Conservation (phyloP, 2,329 filamentous ascomycete species). For the Thermochaetoides dissita region DNA sequence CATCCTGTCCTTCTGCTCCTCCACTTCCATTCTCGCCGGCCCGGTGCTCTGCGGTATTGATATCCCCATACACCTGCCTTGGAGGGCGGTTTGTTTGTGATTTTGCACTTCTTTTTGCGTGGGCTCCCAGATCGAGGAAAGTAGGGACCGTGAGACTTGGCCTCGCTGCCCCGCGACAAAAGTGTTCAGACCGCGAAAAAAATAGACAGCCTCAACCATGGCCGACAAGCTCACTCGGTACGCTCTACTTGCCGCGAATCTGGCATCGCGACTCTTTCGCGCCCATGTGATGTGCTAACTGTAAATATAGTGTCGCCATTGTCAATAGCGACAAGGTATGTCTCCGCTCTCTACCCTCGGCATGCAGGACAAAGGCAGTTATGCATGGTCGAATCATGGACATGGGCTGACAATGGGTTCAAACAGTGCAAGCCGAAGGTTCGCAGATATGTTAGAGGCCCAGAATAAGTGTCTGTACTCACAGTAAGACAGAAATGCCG, state of each 20-base stretch:
- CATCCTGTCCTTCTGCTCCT: too few species aligned
- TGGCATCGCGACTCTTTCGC: neutral
- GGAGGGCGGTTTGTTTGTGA: too few species aligned
- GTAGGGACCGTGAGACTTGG: too few species aligned
- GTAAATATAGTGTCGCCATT: conserved; percentile 70
- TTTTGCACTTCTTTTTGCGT: too few species aligned
- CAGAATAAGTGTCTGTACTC: conserved; percentile 2
- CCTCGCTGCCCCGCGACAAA: conserved; percentile 1
- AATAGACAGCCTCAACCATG: conserved; percentile 40
- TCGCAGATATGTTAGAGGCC: conserved; percentile 13
- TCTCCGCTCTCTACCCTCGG: conserved; percentile 22
- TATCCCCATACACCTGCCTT: neutral
- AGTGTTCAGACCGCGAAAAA: neutral
- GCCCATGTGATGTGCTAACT: conserved; percentile 15
- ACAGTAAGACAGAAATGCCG: conserved; percentile 63
- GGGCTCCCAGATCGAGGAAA: too few species aligned
- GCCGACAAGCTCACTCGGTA: conserved; percentile 92
- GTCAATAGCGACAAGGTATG: conserved; percentile 94
- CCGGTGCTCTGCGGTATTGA: neutral
- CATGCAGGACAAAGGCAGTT: conserved; percentile 1
- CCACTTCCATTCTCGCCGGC: conserved; percentile 1
- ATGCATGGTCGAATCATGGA: conserved; percentile 5
- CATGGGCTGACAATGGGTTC: conserved; percentile 23
- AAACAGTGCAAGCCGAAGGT: conserved; percentile 77
- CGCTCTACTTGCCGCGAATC: conserved; percentile 18